Evolutionary conservation across 257 asterid species (phyloP), one percentile per base, ranked within the genome.

Genomic region (Solanum bukasovii): DNA sequence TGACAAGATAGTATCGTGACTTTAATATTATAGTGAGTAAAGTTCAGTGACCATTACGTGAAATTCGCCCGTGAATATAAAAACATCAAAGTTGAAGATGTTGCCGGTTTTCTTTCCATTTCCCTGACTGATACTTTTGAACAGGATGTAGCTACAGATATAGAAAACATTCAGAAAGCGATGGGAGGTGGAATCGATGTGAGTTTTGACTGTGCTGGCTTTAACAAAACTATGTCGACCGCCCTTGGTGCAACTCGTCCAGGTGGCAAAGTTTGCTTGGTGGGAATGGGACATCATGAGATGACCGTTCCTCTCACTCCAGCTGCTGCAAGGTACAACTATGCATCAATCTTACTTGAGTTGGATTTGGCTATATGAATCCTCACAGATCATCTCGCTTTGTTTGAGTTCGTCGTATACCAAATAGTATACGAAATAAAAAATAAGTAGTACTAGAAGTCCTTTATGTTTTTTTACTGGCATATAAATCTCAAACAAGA

Each of bases 191-290:
- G 74, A 37, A 75, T 93, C n/a, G 92, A 94, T 83, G 91, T 93
- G 86, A 94, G 90, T 77, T 92, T 97, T 46, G 99, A 97, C 90
- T 97, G 99, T 90, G 98, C 96, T 6, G 98, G 99, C 23, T 92
- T 95, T 59, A 92, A 87, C 73, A 97, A 97, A 84, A 97, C 98
- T 29, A 96, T 97, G 99, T 87, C 98, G 10, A 96, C 98, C 1
- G 98, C 98, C 46, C 93, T 97, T n/a, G 90, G 91, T 12, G 98
- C 98, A 29, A 97, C 98, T 67, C 87, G 91, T 25, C 86, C 98
- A 0, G 98, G 99, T 79, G 98, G 99, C n/a, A 95, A 93, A 91
- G 98, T 97, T 88, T 96, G 98, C 89, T 98, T 96, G 16, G 98
- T 96, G n/a, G 98, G 99, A 23, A 78, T 97, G 91, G 98, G 98